Evolutionary conservation across 768 basidiomycete species (phyloP), one percentile per base, ranked within the genome.

Genomic region (Leucogyrophana mollusca): DNA sequence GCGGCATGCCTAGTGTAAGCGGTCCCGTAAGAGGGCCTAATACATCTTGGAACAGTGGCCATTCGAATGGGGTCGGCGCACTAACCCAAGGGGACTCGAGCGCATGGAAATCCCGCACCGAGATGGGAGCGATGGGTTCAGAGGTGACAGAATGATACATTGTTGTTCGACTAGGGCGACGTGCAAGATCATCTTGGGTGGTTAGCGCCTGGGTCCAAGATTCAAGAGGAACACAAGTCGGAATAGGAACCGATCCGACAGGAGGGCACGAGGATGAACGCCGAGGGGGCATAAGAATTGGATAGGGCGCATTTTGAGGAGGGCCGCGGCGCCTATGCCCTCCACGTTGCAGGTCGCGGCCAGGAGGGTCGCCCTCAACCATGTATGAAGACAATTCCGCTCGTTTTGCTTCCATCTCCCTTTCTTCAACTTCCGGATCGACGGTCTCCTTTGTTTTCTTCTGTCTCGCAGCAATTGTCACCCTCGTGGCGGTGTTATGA

Each of bases 261-360:
- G 71, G 71, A n/a, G 71, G 71, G 47, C 71, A 72, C 23, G 71
- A 72, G 4, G 70, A 73, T 9, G 71, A 61, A n/a, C 72, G 69
- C 17, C 71, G 62, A 18, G 47, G 56, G 33, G 52, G 58, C 7
- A 52, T 33, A 32, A 43, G 47, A 10, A 40, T 52, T 2, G 58
- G 52, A 23, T 65, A 65, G 16, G 65, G 62, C 27, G 7, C 27
- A 13, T 13, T 30, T 30, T 30, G 27, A 30, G 57, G 52, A 6
- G 36, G 18, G 16, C 51, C 53, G 6, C 47, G 54, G 25, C 47
- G 34, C 2, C 34, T 34, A 24, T 23, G 44, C 13, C 21, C 13
- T 10, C 18, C 38, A 40, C 34, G 17, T 23, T 25, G 22, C 16
- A 33, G 17, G 8, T 34, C 40, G 24, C 18, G 24, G 24, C 34